Conservation (phyloP, 2,329 filamentous ascomycete genomes). For the Xylaria sp. region DNA sequence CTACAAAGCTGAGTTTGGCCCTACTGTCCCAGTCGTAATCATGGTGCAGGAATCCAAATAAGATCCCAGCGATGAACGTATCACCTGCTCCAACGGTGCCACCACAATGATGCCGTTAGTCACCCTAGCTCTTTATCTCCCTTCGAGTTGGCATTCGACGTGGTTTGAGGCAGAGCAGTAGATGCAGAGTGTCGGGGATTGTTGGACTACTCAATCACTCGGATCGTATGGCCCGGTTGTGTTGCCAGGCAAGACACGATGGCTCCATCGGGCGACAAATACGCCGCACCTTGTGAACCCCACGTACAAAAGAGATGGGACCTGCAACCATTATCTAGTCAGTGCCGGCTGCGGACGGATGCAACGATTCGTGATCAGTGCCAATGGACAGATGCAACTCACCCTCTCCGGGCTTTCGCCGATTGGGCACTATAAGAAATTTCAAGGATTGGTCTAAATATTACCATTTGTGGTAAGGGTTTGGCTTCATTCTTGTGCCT, state of each 20-base stretch:
- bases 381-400: slow-evolving; percentile 44
- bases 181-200: slow-evolving; percentile 21
- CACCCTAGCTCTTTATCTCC: slow-evolving; percentile 7
- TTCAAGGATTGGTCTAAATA: slow-evolving; percentile 3
- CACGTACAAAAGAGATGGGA: slow-evolving; percentile 57
- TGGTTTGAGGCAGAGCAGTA: slow-evolving; percentile 2
- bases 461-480: slow-evolving; percentile 4
- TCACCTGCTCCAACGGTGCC: slow-evolving; percentile 80
- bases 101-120: slow-evolving; percentile 40
- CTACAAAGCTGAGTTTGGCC: slow-evolving; percentile 68
- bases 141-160: slow-evolving; percentile 6
- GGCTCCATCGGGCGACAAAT: slow-evolving; percentile 49
- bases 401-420: slow-evolving; percentile 48
- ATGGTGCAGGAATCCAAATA: slow-evolving; percentile 68
- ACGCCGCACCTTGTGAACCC: slow-evolving; percentile 58
- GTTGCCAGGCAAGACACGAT: slow-evolving; percentile 58
- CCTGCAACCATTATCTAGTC: slow-evolving; percentile 47
- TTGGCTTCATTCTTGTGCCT: background rate
- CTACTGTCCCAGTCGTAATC: slow-evolving; percentile 59
- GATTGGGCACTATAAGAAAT: slow-evolving; percentile 42
- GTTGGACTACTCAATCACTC: slow-evolving; percentile 68
- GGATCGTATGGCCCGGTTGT: slow-evolving; percentile 51
- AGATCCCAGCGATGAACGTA: slow-evolving; percentile 77
- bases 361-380: slow-evolving; percentile 37
- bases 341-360: slow-evolving; percentile 41